Percentiles rank a stretch among this genome's conserved stretches.
Evolutionary conservation across 2,329 filamentous ascomycete species (phyloP).

Genomic region (Penicillium freii): DNA sequence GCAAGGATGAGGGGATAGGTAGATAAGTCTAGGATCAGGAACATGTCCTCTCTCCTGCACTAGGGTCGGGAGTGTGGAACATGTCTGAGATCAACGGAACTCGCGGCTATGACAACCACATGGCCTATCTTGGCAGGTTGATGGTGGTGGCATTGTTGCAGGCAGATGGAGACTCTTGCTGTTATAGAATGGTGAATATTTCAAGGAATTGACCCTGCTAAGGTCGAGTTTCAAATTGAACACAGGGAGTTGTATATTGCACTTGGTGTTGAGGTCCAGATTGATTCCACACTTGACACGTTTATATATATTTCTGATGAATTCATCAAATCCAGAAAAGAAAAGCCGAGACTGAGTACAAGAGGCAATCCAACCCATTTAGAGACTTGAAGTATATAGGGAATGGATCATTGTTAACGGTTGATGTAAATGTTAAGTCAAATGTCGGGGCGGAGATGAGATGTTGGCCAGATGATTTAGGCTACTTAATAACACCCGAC

Average conservation of each 20-base stretch:
- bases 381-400: neutral
- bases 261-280: neutral
- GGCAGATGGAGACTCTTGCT: neutral
- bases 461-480: constrained; percentile 1
- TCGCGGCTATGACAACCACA: neutral
- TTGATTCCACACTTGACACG: neutral
- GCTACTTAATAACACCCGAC: constrained; percentile 1
- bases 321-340: neutral
- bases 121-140: neutral
- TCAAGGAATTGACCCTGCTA: neutral
- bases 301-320: neutral
- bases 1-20: no score
- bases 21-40: neutral
- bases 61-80: neutral
- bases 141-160: neutral
- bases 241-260: neutral
- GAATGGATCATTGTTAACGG: neutral
- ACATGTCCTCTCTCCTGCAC: neutral
- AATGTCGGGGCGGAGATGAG: neutral
- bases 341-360: neutral
- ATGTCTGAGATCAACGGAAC: neutral
- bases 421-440: neutral
- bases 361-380: neutral
- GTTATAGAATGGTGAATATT: neutral
- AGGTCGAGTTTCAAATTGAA: neutral